Conservation (phyloP, 257 asterid species). For the Echites panduratus region DNA sequence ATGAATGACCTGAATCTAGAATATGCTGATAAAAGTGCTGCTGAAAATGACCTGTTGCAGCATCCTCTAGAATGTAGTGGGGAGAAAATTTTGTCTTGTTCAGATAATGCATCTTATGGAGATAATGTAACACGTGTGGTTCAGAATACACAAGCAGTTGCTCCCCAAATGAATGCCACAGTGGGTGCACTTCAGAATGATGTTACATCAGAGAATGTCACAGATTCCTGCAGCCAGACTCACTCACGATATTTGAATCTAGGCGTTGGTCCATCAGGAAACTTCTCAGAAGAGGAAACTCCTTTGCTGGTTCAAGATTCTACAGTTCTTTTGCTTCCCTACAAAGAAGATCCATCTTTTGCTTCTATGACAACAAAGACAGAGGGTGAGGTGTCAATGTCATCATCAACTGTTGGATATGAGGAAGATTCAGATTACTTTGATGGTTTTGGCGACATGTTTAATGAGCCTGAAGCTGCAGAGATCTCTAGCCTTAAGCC, state of each 20-base stretch:
- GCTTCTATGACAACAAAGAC: constrained; percentile 21
- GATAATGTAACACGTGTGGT: constrained; percentile 20
- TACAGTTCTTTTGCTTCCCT: constrained; percentile 42
- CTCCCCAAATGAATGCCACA: constrained; percentile 24
- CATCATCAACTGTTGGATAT: constrained; percentile 28
- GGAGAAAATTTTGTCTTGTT: constrained; percentile 19
- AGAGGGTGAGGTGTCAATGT: constrained; percentile 26
- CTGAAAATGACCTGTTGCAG: constrained; percentile 22
- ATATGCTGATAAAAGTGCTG: constrained; percentile 36
- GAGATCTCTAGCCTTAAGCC: constrained; percentile 26
- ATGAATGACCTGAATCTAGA: constrained; percentile 33
- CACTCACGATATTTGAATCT: constrained; percentile 25
- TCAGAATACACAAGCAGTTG: constrained; percentile 27
- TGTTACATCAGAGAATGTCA: constrained; percentile 23
- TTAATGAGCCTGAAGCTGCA: constrained; percentile 67
- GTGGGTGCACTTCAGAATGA: constrained; percentile 25
- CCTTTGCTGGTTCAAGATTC: constrained; percentile 42
- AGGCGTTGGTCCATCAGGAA: constrained; percentile 27
- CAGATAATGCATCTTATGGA: constrained; percentile 20
- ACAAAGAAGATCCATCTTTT: constrained; percentile 43
- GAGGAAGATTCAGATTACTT: constrained; percentile 47
- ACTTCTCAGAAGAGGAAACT: constrained; percentile 27
- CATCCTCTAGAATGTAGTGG: constrained; percentile 22
- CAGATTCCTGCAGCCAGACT: constrained; percentile 33
- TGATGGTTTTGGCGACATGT: constrained; percentile 71